Evolutionary conservation across 805 yeast genomes (phyloP).

Genomic region (Nakazawaea peltata): DNA sequence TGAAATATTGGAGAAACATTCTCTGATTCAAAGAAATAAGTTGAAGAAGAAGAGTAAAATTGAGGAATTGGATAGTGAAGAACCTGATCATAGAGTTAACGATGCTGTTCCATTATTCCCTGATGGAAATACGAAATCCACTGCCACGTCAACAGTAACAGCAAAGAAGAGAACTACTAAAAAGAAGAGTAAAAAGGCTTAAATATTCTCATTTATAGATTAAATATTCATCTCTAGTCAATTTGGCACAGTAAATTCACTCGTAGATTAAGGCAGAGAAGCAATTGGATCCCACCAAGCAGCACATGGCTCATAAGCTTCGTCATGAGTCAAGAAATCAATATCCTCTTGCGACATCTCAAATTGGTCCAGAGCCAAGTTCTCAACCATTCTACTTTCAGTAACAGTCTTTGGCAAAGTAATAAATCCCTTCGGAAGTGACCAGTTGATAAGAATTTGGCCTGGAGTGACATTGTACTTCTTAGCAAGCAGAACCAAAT

Average conservation of each 20-base stretch:
- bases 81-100: background rate
- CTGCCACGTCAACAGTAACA: background rate
- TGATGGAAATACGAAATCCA: background rate
- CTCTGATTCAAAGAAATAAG: conserved; percentile 59
- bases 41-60: conserved; percentile 3
- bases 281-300: no score
- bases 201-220: no score
- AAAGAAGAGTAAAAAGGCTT: background rate
- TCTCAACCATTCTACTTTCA: conserved; percentile 27
- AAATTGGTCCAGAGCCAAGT: conserved; percentile 28
- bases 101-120: conserved; percentile 12
- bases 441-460: conserved; percentile 41
- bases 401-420: conserved; percentile 25
- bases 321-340: conserved; percentile 25
- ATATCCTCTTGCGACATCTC: conserved; percentile 27
- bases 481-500: conserved; percentile 24
- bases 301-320: no score
- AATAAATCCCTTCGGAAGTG: conserved; percentile 35
- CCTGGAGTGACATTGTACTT: conserved; percentile 34
- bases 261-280: no score
- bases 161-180: background rate
- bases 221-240: no score
- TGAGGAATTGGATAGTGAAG: background rate
- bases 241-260: no score
- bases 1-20: conserved; percentile 53